Conservation (phyloP, 2,329 filamentous ascomycete species). For the Fusarium sp. region DNA sequence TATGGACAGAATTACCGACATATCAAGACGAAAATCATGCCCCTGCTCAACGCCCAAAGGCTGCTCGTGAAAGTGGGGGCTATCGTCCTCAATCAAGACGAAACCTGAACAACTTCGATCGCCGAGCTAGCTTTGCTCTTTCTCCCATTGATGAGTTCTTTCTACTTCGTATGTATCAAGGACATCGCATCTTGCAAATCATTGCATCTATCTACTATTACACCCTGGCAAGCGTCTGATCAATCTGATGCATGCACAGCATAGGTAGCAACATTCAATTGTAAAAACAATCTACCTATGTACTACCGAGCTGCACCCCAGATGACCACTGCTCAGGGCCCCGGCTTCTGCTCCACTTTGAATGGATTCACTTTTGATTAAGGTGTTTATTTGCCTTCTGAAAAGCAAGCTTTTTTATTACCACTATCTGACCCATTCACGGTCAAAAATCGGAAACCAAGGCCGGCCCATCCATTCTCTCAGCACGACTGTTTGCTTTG, state of each 20-base stretch:
- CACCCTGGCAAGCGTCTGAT: neutral
- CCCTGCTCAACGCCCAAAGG: constrained; percentile 2
- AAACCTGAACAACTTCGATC: neutral
- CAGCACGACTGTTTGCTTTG: neutral
- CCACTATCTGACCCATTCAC: neutral
- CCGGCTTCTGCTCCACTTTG: constrained; percentile 30
- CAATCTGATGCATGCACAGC: constrained; percentile 21
- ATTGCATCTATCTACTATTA: neutral
- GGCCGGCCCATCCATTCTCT: neutral
- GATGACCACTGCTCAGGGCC: constrained; percentile 28
- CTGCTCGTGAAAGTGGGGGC: neutral
- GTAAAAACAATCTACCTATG: constrained; percentile 6
- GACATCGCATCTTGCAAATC: neutral
- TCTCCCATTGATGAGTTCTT: neutral
- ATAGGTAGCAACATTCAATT: constrained; percentile 12
- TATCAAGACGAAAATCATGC: constrained; percentile 1
- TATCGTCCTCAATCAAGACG: neutral
- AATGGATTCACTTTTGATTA: constrained; percentile 38
- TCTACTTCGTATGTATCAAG: neutral
- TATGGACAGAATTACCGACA: constrained; percentile 18
- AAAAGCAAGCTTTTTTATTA: constrained; percentile 20
- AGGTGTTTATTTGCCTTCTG: constrained; percentile 12
- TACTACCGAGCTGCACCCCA: constrained; percentile 37
- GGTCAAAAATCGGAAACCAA: neutral
- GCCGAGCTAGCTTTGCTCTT: neutral